Evolutionary conservation across 2,329 filamentous ascomycete genomes (phyloP).

Genomic region (Aspergillus versicolor): DNA sequence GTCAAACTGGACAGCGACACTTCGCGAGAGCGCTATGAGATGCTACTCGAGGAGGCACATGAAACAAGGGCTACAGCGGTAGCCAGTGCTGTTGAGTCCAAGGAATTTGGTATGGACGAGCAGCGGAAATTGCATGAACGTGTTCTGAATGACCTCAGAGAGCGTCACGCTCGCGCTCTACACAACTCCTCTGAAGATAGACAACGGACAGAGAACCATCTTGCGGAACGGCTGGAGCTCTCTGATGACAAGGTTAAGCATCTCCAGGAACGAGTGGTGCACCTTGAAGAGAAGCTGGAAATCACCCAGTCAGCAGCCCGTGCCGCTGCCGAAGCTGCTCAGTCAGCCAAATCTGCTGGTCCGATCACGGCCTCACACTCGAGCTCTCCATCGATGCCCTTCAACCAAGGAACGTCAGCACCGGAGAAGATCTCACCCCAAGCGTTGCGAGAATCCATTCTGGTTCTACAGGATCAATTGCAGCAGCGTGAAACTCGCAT

Average conservation of each 20-base stretch:
- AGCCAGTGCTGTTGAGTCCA: conserved; percentile 53
- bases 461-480: conserved; percentile 93
- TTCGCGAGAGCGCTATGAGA: conserved; percentile 75
- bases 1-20: conserved; percentile 78
- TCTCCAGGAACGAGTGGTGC: conserved; percentile 77
- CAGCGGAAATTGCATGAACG: conserved; percentile 67
- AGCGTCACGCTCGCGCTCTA: conserved; percentile 72
- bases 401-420: conserved; percentile 47
- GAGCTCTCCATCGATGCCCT: conserved; percentile 49
- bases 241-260: conserved; percentile 82
- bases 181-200: conserved; percentile 77
- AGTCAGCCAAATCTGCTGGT: conserved; percentile 52
- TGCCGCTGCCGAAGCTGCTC: conserved; percentile 76
- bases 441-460: conserved; percentile 90
- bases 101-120: conserved; percentile 56
- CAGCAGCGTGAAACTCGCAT: conserved; percentile 90
- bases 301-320: conserved; percentile 84
- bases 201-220: conserved; percentile 73
- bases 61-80: conserved; percentile 64
- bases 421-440: conserved; percentile 92
- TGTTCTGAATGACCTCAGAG: conserved; percentile 71
- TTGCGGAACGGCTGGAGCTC: conserved; percentile 76
- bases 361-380: conserved; percentile 41
- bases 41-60: conserved; percentile 78
- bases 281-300: conserved; percentile 87